phyloP scores from a whole-genome alignment of 306 rosid species.

The Alnus glutinosa region DNA sequence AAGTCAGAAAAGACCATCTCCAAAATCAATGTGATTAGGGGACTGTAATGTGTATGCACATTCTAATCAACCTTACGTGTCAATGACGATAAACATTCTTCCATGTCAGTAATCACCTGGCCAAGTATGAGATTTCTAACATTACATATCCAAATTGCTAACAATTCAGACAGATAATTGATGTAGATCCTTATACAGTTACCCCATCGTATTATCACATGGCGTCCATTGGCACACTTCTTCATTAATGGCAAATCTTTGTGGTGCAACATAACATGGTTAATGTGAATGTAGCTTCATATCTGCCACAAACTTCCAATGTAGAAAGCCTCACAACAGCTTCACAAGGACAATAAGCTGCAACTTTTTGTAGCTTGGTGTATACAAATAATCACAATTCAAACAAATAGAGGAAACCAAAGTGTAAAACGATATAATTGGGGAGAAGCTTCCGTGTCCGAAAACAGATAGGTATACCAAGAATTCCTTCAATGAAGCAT shows the following conservation, averaged over 20 bases:
- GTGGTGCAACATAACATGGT: neutral
- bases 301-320: neutral
- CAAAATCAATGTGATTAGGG: neutral
- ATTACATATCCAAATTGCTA: no score
- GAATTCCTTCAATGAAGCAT: constrained; percentile 14
- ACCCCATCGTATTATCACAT: neutral
- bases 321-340: neutral
- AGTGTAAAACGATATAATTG: neutral
- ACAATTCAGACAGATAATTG: no score
- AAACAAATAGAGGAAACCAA: neutral
- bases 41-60: neutral
- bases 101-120: neutral
- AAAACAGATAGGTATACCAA: constrained; percentile 22
- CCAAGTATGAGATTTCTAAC: no score
- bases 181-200: no score
- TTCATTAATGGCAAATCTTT: neutral
- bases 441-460: neutral
- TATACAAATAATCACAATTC: neutral
- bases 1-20: no score
- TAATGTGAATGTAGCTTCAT: neutral
- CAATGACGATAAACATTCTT: neutral
- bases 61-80: neutral
- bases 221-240: neutral
- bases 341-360: neutral
- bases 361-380: neutral